Percentiles rank a stretch among this genome's conserved stretches.
These are phyloP conservation scores for Volvariella surrecta DNA, from an alignment of 1,284 basidiomycete species.

Conservation along the genomic window DNA sequence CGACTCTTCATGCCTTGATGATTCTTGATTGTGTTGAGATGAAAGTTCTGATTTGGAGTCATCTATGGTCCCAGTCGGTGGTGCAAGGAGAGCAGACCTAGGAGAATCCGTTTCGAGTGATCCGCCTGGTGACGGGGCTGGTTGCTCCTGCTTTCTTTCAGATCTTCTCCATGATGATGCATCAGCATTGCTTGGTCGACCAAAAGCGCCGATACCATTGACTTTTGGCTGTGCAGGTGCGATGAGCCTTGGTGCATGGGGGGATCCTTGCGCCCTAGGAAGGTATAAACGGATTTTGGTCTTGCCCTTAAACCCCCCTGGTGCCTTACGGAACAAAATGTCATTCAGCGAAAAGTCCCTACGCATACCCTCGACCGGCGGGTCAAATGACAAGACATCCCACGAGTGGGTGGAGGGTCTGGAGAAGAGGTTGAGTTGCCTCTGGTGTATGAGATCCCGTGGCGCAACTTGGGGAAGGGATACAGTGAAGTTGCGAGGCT, in stretches of 20 bases:
- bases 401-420: slow-evolving; percentile 37
- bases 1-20: slow-evolving; percentile 18
- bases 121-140: slow-evolving; percentile 40
- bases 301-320: slow-evolving; percentile 32
- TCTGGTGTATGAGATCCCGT: slow-evolving; percentile 36
- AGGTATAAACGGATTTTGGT: slow-evolving; percentile 44
- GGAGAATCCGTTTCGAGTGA: slow-evolving; percentile 53
- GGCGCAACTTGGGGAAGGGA: slow-evolving; percentile 44
- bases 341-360: slow-evolving; percentile 64
- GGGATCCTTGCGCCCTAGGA: slow-evolving; percentile 27
- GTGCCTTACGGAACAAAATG: slow-evolving; percentile 51
- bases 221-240: slow-evolving; percentile 28
- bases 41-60: too few species aligned
- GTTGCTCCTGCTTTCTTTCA: background rate
- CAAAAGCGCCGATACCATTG: slow-evolving; percentile 31
- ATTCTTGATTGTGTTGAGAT: slow-evolving; percentile 13
- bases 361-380: slow-evolving; percentile 62
- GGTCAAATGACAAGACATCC: slow-evolving; percentile 70
- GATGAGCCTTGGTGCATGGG: slow-evolving; percentile 31
- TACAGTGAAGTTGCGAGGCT: slow-evolving; percentile 48
- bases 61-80: slow-evolving; percentile 21
- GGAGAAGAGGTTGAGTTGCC: slow-evolving; percentile 35
- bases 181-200: slow-evolving; percentile 37
- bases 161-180: slow-evolving; percentile 51
- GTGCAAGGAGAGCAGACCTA: slow-evolving; percentile 16